A percentile compares a stretch with the other conserved stretches of the same genome.
These are phyloP conservation scores for Piper longum DNA, from an alignment of 164 flowering plant genomes.

Conservation along the genomic window DNA sequence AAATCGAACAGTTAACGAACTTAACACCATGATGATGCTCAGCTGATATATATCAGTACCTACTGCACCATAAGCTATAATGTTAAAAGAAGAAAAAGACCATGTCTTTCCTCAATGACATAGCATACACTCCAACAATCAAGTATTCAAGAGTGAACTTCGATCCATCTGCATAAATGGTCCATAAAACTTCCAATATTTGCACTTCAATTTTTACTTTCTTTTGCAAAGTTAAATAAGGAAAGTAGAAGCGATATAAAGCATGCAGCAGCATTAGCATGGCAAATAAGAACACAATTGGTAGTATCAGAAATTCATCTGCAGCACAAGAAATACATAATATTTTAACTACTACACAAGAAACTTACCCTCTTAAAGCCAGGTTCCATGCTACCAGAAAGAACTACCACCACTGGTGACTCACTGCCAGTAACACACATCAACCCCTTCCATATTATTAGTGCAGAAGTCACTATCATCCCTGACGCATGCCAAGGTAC, in stretches of 20 bases:
- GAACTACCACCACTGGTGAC: slow-evolving; percentile 75
- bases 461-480: slow-evolving; percentile 66
- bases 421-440: slow-evolving; percentile 78
- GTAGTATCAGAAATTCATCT: neutral
- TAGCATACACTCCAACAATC: neutral
- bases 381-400: slow-evolving; percentile 83
- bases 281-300: neutral
- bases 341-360: neutral
- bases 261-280: neutral
- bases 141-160: neutral
- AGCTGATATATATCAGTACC: too few relatives aligned
- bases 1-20: neutral
- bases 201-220: neutral
- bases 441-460: slow-evolving; percentile 74
- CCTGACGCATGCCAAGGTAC: slow-evolving; percentile 20
- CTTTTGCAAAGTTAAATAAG: neutral
- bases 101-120: neutral
- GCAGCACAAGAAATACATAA: neutral
- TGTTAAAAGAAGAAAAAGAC: neutral
- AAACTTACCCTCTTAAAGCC: slow-evolving; percentile 61
- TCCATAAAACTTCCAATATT: neutral
- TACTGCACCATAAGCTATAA: too few relatives aligned
- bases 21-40: too few relatives aligned
- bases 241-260: neutral
- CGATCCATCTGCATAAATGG: neutral